Evolutionary conservation across 78 protist genomes (phyloP), one percentile per base, ranked within the genome.

Genomic region (Guillardia theta): DNA sequence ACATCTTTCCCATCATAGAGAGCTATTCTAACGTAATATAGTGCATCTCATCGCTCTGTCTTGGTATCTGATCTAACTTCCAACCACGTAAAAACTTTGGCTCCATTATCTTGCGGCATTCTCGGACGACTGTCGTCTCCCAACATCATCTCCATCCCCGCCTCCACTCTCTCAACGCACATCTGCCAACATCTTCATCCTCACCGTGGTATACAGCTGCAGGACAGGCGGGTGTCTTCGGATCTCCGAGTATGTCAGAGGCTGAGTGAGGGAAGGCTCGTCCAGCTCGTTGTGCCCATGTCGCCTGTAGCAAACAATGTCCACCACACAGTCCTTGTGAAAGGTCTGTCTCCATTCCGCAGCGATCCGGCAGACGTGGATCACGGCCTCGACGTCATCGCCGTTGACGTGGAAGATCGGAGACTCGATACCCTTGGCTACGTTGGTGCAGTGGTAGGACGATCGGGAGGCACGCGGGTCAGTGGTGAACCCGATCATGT

Each of bases 371-470:
- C 62, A 93, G 9, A 19, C 80, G 6, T 2, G 90, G 30, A 93
- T 97, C 15, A 98, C 98, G 12, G 97, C 97, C 92, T 98, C 99
- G 0, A 96, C 95, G 95, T 97, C 97, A 48, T 98, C 78, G 37
- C 98, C 99, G 97, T 99, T 99, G 94, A 98, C 99, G 93, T 99
- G 99, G 98, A 99, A 97, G 45, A 99, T 94, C 77, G 99, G 99
- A 18, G 97, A 95, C 33, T 15, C n/a, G 53, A 98, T 53, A 27
- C 87, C 78, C 95, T 97, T 97, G 53, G 96, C 99, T 19, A 98
- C 95, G 94, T 98, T 98, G 1, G 99, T 96, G 94, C 98, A 96
- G 96, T 98, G 97, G 6, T 96, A 94, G 18, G 97, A 94, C 39
- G 97, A 94, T 27, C 98, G 95, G 15, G 95, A 12, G 64, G 46